Percentiles rank a stretch among this genome's conserved stretches.
Evolutionary conservation across 2,329 filamentous ascomycete genomes (phyloP).

Genomic region (Fusarium vanettenii): DNA sequence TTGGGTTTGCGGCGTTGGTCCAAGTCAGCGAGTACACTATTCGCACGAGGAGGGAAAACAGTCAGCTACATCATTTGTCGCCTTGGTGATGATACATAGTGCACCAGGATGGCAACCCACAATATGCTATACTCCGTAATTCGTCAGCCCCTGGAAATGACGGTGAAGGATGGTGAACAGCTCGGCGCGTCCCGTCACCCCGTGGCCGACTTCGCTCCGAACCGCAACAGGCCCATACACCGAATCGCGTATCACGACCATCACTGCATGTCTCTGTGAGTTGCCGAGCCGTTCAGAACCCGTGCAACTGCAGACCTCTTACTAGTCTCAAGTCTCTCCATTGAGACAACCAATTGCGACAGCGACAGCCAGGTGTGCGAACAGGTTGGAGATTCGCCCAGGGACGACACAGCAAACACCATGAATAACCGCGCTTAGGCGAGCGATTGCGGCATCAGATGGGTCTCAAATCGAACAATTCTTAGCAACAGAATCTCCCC

Average conservation of each 20-base stretch:
- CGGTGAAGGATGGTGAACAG: constrained; percentile 14
- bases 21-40: neutral
- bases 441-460: constrained; percentile 23
- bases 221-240: neutral
- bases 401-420: constrained; percentile 8
- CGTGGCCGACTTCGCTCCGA: constrained; percentile 6
- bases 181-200: constrained; percentile 2
- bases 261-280: neutral
- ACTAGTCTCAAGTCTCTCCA: neutral
- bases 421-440: constrained; percentile 31
- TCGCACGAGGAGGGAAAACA: neutral
- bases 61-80: constrained; percentile 2
- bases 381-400: neutral
- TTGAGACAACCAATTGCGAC: neutral
- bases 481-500: constrained; percentile 35
- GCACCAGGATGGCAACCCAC: constrained; percentile 9
- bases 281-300: neutral
- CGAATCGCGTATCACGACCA: neutral
- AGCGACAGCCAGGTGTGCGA: neutral
- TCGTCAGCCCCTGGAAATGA: constrained; percentile 7
- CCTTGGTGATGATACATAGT: constrained; percentile 1
- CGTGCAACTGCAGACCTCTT: neutral
- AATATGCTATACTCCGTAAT: neutral
- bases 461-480: constrained; percentile 30
- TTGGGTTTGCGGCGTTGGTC: constrained; percentile 6